These are phyloP conservation scores for Teratosphaeria zuluensis DNA, from an alignment of 2,329 filamentous ascomycete genomes.

Conservation along the genomic window DNA sequence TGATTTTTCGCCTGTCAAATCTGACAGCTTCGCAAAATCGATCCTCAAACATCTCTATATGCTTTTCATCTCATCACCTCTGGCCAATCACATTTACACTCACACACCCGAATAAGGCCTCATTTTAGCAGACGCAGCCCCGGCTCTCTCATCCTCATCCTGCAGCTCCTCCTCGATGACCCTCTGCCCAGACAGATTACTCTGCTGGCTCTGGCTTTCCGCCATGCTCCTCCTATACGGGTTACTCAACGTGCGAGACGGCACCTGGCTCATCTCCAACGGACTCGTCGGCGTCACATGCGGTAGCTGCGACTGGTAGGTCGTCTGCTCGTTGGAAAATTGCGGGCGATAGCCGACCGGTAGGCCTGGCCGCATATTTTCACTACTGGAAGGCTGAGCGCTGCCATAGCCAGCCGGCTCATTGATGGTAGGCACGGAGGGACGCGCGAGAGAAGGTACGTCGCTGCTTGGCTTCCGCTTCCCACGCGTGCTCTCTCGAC, in stretches of 20 bases:
- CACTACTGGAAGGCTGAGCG: not conserved
- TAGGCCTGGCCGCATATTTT: slow-evolving; percentile 4
- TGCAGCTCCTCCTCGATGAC: not conserved
- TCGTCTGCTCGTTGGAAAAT: not conserved
- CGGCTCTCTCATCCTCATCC: slow-evolving; percentile 1
- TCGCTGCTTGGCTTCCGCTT: slow-evolving; percentile 28
- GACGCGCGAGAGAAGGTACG: slow-evolving; percentile 3
- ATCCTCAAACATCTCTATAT: not conserved
- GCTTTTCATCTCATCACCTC: not conserved
- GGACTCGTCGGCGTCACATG: slow-evolving; percentile 1
- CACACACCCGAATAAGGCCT: slow-evolving; percentile 12
- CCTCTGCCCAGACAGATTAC: slow-evolving; percentile 3
- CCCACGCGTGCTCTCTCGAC: slow-evolving; percentile 35
- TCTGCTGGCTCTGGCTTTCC: slow-evolving; percentile 5
- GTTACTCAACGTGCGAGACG: slow-evolving; percentile 3
- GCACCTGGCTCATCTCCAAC: slow-evolving; percentile 7
- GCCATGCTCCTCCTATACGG: slow-evolving; percentile 5
- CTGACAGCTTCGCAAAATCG: too few species aligned
- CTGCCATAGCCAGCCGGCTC: slow-evolving; percentile 10
- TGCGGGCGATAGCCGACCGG: slow-evolving; percentile 2
- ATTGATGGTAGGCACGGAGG: slow-evolving; percentile 21
- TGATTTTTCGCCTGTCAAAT: too few species aligned
- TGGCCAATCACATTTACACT: not conserved
- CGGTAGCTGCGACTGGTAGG: not conserved
- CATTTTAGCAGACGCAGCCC: slow-evolving; percentile 1